Percentiles rank a stretch among this genome's conserved stretches.
Conservation (phyloP, 352 stramenopile genomes). For the Elongisporangium prolatum region DNA sequence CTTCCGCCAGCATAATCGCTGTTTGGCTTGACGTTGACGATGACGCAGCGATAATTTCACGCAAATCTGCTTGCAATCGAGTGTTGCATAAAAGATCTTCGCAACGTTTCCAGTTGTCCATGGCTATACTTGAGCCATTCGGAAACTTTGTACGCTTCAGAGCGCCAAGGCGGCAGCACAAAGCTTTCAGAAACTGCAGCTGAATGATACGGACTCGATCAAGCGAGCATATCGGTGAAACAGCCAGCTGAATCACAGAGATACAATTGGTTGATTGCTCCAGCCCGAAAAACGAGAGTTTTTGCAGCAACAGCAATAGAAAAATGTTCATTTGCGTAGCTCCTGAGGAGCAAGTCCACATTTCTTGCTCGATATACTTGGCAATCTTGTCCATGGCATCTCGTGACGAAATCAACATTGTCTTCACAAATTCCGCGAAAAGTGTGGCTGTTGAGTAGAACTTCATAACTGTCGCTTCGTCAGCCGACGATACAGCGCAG, state of each 20-base stretch:
- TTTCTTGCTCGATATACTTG: constrained; percentile 40
- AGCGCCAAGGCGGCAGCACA: constrained; percentile 27
- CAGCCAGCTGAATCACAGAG: constrained; percentile 30
- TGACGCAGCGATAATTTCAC: constrained; percentile 13
- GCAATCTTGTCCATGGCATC: constrained; percentile 18
- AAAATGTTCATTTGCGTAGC: constrained; percentile 48
- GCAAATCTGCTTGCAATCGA: constrained; percentile 40
- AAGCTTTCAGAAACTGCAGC: constrained; percentile 41
- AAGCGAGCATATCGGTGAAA: constrained; percentile 24
- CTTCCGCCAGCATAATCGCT: constrained; percentile 32
- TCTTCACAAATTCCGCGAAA: constrained; percentile 45
- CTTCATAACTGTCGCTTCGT: constrained; percentile 1
- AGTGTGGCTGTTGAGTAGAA: constrained; percentile 22
- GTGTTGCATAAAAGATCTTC: constrained; percentile 44
- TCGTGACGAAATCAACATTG: constrained; percentile 24
- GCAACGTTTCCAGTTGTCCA: constrained; percentile 18
- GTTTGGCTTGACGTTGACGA: constrained; percentile 19
- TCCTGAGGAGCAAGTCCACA: constrained; percentile 32
- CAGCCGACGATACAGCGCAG: constrained; percentile 7
- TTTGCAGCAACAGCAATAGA: constrained; percentile 46
- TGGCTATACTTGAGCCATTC: neutral
- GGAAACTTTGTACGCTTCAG: constrained; percentile 6
- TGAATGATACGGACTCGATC: constrained; percentile 43
- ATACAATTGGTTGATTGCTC: constrained; percentile 7
- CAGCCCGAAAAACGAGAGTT: constrained; percentile 13